Conservation (phyloP, 257 asterid species). For the Solanum bulbocastanum region DNA sequence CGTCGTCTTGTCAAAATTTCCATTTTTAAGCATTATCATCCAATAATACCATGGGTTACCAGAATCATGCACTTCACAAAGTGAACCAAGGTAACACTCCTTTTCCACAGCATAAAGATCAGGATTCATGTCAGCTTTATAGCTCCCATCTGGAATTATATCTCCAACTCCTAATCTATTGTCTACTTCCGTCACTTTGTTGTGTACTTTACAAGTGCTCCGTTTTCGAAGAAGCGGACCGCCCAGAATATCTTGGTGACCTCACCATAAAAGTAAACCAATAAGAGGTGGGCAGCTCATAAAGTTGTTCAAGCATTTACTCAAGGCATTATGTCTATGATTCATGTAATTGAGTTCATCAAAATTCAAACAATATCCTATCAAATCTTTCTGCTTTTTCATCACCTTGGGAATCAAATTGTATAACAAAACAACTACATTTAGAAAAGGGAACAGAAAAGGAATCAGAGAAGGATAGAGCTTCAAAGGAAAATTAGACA, state of each 20-base stretch:
- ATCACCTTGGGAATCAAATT: background rate
- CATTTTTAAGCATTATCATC: conserved; percentile 85
- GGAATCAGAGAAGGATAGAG: background rate
- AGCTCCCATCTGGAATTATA: conserved; percentile 29
- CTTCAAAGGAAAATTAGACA: background rate
- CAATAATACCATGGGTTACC: conserved; percentile 54
- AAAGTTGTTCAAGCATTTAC: background rate
- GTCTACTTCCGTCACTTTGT: conserved; percentile 56
- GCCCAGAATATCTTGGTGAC: conserved; percentile 18
- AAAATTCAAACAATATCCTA: background rate
- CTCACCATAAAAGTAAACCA: conserved; percentile 11
- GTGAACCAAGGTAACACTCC: conserved; percentile 65
- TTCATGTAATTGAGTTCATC: background rate
- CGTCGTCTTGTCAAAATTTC: conserved; percentile 71
- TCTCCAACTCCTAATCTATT: conserved; percentile 59
- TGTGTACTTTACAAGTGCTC: conserved; percentile 39
- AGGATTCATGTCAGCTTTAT: conserved; percentile 37
- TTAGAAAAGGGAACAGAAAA: background rate
- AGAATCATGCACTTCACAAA: conserved; percentile 44
- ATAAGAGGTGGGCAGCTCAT: background rate
- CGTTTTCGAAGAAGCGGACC: background rate
- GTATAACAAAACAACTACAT: background rate
- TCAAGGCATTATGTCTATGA: background rate
- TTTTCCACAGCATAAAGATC: conserved; percentile 68
- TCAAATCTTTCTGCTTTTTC: background rate